phyloP scores from a whole-genome alignment of 192 early-diverging fungal species.

The Linnemannia zychae region DNA sequence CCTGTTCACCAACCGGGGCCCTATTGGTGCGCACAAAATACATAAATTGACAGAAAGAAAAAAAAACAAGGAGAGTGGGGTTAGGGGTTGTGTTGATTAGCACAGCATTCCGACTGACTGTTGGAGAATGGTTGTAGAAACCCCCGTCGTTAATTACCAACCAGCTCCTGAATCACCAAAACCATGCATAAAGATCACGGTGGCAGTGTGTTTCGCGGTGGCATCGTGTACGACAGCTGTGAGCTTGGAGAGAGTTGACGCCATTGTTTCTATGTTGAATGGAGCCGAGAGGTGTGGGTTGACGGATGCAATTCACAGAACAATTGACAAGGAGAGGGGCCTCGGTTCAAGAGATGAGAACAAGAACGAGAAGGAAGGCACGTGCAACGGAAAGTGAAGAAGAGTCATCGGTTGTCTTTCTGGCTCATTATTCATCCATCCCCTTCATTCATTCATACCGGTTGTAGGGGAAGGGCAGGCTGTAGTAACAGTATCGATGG shows the following conservation, averaged over 20 bases:
- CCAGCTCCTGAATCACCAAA: constrained; percentile 73
- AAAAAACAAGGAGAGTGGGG: not conserved
- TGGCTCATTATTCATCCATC: constrained; percentile 4
- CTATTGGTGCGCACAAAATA: constrained; percentile 6
- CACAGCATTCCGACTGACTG: not conserved
- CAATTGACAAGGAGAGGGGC: not conserved
- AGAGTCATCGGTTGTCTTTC: not conserved
- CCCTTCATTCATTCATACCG: not conserved
- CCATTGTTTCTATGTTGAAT: constrained; percentile 3
- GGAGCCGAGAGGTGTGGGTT: constrained; percentile 3
- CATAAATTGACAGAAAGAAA: not conserved
- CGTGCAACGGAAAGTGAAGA: not conserved
- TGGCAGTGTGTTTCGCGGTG: constrained; percentile 64
- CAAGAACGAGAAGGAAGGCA: not conserved
- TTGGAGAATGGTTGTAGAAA: not conserved
- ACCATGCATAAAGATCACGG: constrained; percentile 70
- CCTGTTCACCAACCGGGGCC: constrained; percentile 44
- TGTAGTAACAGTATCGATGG: not conserved
- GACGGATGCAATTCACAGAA: not conserved
- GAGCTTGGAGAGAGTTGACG: constrained; percentile 27
- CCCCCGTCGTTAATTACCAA: constrained; percentile 61
- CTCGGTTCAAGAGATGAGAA: not conserved
- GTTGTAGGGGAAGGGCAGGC: not conserved
- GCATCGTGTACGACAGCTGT: constrained; percentile 59
- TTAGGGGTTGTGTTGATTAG: not conserved